Percentiles rank a stretch among this genome's conserved stretches.
Evolutionary conservation across 331 rosid species (phyloP).

Genomic region (Arachis monticola): DNA sequence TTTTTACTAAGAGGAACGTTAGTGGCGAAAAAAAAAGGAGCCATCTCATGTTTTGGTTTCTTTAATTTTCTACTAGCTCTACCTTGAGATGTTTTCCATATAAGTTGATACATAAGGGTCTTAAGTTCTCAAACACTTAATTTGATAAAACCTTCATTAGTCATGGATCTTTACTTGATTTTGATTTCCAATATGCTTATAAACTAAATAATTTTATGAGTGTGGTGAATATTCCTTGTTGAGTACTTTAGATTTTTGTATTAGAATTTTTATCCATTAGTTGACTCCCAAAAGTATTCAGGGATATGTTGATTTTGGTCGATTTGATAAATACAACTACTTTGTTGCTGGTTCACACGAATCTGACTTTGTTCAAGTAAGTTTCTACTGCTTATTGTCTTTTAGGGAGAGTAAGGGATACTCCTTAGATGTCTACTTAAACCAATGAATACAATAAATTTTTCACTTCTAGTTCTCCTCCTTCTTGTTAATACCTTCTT

Average conservation of each 20-base stretch:
- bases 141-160: conserved; percentile 18
- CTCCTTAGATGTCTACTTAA: conserved; percentile 7
- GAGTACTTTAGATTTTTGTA: conserved; percentile 9
- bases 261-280: conserved; percentile 32
- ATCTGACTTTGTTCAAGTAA: conserved; percentile 81
- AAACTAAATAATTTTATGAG: neutral
- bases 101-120: neutral
- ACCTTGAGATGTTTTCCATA: neutral
- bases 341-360: conserved; percentile 78
- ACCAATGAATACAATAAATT: conserved; percentile 17
- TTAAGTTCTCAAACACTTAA: conserved; percentile 11
- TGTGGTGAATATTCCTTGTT: conserved; percentile 27
- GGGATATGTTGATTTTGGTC: conserved; percentile 94
- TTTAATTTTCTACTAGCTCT: conserved; percentile 16
- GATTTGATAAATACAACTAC: conserved; percentile 68
- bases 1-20: neutral
- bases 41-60: conserved; percentile 13
- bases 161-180: conserved; percentile 6
- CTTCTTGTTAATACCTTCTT: conserved; percentile 12
- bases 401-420: conserved; percentile 10
- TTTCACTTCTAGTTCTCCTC: conserved; percentile 23
- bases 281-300: conserved; percentile 47
- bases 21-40: neutral
- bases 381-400: conserved; percentile 38
- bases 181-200: neutral